Base-by-base conservation (phyloP, 1,139 yeast genomes). In the Debaryomyces coudertii region DNA sequence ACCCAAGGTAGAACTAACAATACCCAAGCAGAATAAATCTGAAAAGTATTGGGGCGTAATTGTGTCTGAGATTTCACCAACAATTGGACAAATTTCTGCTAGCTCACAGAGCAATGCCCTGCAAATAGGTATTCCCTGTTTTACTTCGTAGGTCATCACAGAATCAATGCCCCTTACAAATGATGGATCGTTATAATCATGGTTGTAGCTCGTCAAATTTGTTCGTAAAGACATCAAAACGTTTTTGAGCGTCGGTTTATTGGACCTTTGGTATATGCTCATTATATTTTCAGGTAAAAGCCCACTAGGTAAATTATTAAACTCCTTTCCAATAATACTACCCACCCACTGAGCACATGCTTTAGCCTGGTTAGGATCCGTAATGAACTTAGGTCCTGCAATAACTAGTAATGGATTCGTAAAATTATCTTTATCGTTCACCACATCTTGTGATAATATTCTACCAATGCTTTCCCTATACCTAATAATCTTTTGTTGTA, bases 11-110 rank as follows among this genome's bases (percentile, higher is more conserved):
- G 74, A 59, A 41, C 70, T 65, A 2, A 75, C 67, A 33, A 73
- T 48, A 0, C 76, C 76, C 25, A 73, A 51, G 47, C 73, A 58
- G 53, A 63, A 74, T 44, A 76, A 60, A 52, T 77, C 82, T 1
- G 75, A 65, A 40, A 71, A 64, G 57, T 73, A 77, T 45, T 76
- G 80, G 1, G 79, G 79, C 8, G 77, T 66, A 31, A 76, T 62
- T 1, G 78, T 73, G 51, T 75, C 79, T 5, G 71, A 61, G n/a
- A 70, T 55, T 44, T 67, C 69, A 2, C 77, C 77, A 1, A 70
- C 72, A 6, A 77, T 50, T 1, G 77, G 76, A 52, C 68, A 66
- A 42, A 55, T 60, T 47, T 57, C 63, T 5, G 72, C 73, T 43
- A 68, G 57, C 42, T 64, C 71, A 44, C 66, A 57, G 28, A 76